phyloP scores from a whole-genome alignment of 805 yeast genomes.

The Metschnikowia aberdeeniae region DNA sequence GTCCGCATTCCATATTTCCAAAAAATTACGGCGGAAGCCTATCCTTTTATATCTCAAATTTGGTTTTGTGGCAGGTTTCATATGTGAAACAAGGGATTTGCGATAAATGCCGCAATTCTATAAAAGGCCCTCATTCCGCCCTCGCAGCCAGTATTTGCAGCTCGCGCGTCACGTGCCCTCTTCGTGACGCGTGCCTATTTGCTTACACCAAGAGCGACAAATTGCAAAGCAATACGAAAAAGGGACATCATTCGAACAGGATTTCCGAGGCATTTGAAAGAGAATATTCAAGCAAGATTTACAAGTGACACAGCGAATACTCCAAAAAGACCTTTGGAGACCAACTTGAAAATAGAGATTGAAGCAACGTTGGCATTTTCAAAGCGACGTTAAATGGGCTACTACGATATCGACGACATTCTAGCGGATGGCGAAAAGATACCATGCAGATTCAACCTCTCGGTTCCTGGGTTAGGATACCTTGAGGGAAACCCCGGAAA shows the following conservation, averaged over 20 bases:
- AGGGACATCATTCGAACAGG: too few species aligned
- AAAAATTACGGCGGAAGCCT: too few species aligned
- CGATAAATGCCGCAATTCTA: background rate
- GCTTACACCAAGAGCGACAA: background rate
- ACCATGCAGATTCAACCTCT: conserved; percentile 73
- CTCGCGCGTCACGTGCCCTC: background rate
- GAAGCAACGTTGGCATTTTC: too few species aligned
- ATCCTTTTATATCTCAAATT: background rate
- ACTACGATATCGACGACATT: conserved; percentile 76
- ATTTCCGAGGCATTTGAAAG: too few species aligned
- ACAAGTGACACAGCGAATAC: too few species aligned
- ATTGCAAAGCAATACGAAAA: too few species aligned
- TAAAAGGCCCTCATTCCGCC: background rate
- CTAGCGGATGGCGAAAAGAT: conserved; percentile 67
- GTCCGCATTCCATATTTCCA: too few species aligned
- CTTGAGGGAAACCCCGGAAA: conserved; percentile 74
- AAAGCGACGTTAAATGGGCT: conserved; percentile 22
- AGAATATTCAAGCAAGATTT: too few species aligned
- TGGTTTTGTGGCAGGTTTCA: background rate
- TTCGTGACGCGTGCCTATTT: too few species aligned
- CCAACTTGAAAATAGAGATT: too few species aligned
- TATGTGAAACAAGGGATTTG: conserved; percentile 1
- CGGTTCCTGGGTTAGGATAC: conserved; percentile 85
- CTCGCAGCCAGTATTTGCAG: background rate
- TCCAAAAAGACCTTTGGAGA: too few species aligned